These are phyloP conservation scores for Deuterostichococcus epilithicus DNA, from an alignment of 139 green algal genomes.

Conservation along the genomic window DNA sequence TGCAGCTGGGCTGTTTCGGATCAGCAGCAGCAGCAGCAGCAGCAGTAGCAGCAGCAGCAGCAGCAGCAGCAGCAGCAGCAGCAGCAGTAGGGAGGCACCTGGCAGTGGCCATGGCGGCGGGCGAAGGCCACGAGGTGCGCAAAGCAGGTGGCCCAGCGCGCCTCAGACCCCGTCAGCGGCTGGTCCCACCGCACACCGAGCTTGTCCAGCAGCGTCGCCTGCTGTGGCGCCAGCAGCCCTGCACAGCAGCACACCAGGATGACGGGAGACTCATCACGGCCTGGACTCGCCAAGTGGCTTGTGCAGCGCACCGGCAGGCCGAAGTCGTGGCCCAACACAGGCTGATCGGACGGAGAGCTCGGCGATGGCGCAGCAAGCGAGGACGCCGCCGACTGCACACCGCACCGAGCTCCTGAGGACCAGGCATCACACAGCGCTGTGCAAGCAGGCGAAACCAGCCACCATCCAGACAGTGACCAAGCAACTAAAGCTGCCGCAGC, in stretches of 20 bases:
- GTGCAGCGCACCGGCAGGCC: too few species aligned
- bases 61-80: slow-evolving; percentile 20
- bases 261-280: too few species aligned
- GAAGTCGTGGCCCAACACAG: too few species aligned
- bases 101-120: not conserved
- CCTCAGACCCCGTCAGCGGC: not conserved
- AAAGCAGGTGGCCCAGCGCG: not conserved
- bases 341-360: not conserved
- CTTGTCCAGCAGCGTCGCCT: not conserved
- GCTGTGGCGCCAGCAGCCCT: not conserved
- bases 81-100: not conserved
- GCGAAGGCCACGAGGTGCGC: not conserved
- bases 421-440: not conserved
- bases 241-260: not conserved
- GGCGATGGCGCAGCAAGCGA: too few species aligned
- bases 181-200: not conserved
- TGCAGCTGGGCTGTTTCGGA: slow-evolving; percentile 4
- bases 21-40: slow-evolving; percentile 5
- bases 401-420: not conserved
- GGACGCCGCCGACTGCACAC: not conserved
- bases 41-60: not conserved
- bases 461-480: not conserved
- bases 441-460: not conserved
- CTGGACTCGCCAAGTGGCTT: too few species aligned
- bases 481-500: not conserved